Base-by-base conservation (phyloP, 176 grass and related monocot genomes). In the Alloteropsis semialata region DNA sequence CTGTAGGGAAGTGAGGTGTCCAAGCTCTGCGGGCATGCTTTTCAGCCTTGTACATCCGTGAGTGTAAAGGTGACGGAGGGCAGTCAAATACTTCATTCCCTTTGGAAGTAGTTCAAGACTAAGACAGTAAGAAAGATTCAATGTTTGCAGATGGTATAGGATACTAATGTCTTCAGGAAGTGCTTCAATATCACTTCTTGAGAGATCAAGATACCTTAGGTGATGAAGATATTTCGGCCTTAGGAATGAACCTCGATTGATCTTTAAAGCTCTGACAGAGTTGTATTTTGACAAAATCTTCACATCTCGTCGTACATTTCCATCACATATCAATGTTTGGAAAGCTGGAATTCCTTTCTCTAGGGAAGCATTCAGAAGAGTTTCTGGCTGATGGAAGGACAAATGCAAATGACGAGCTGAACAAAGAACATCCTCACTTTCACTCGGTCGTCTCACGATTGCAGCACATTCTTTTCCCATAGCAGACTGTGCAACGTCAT, bases 401-500 rank as follows among this genome's bases (percentile, higher is more conserved):
- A n/a, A n/a, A n/a, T n/a, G n/a, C n/a, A n/a, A n/a, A n/a, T n/a
- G n/a, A n/a, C n/a, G n/a, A n/a, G n/a, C n/a, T n/a, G n/a, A n/a
- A n/a, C n/a, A n/a, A n/a, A n/a, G n/a, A n/a, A n/a, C n/a, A n/a
- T n/a, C n/a, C n/a, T n/a, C n/a, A n/a, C n/a, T n/a, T n/a, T n/a
- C n/a, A n/a, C n/a, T n/a, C n/a, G n/a, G n/a, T n/a, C n/a, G n/a
- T n/a, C n/a, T n/a, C n/a, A n/a, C n/a, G n/a, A n/a, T n/a, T n/a
- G n/a, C n/a, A n/a, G n/a, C n/a, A n/a, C n/a, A n/a, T n/a, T n/a
- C n/a, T n/a, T n/a, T 76, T 46, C 18, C 59, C 34, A 84, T 55
- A 15, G 14, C 50, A 56, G 9, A 8, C 18, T 12, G 6, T 32
- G 82, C 82, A 56, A 84, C 71, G 42, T 76, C 82, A 55, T 84